phyloP scores from a whole-genome alignment of 768 basidiomycete species.

The Suillus ampliporus region DNA sequence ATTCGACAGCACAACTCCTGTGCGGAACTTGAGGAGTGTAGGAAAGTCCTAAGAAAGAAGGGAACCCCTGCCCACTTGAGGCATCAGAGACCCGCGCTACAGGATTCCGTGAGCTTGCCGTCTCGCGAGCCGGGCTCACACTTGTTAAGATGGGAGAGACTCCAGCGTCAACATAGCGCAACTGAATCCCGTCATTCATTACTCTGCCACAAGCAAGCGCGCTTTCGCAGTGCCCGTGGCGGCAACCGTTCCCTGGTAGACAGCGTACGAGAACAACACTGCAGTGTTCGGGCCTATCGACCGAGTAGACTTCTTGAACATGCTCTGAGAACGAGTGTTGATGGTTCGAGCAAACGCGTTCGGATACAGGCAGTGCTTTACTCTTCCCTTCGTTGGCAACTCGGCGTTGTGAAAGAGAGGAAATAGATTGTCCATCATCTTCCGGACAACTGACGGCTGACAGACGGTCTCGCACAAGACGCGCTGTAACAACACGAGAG shows the following conservation, averaged over 20 bases:
- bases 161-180: slow-evolving; percentile 32
- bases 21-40: slow-evolving; percentile 18
- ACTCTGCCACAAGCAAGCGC: neutral
- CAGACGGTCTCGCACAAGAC: neutral
- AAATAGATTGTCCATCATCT: neutral
- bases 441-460: neutral
- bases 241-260: slow-evolving; percentile 1
- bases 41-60: slow-evolving; percentile 15
- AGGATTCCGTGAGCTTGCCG: neutral
- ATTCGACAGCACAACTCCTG: slow-evolving; percentile 16
- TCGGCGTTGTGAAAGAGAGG: neutral
- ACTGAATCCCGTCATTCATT: neutral
- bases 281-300: neutral
- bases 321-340: neutral
- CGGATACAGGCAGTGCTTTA: neutral
- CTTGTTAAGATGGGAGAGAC: slow-evolving; percentile 32
- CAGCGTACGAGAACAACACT: slow-evolving; percentile 3
- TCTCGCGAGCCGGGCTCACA: slow-evolving; percentile 6
- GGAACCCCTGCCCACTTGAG: neutral
- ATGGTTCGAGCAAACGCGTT: neutral
- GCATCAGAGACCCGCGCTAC: slow-evolving; percentile 3
- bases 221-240: neutral
- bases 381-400: neutral
- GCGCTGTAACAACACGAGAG: neutral
- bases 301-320: slow-evolving; percentile 8